Conservation (phyloP, 1,284 basidiomycete genomes). For the Leccinum solheimii region DNA sequence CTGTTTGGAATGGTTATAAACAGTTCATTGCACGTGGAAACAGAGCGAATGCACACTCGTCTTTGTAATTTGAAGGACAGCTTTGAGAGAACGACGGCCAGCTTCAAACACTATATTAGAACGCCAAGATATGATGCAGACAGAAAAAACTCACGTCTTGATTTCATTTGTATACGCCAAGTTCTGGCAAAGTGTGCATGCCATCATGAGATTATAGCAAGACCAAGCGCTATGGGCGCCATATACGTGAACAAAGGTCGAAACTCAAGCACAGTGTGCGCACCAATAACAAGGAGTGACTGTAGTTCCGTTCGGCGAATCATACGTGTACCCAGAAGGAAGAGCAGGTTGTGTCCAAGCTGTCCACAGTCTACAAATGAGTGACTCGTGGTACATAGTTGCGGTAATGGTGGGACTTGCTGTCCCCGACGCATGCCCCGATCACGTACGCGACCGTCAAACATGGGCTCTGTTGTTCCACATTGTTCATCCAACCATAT, state of each 20-base stretch:
- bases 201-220: constrained; percentile 35
- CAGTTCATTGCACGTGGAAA: background rate
- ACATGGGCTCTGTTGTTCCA: constrained; percentile 21
- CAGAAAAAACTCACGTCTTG: constrained; percentile 10
- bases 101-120: constrained; percentile 8
- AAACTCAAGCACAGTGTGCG: background rate
- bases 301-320: constrained; percentile 23
- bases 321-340: constrained; percentile 12
- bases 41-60: constrained; percentile 13
- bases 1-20: constrained; percentile 12
- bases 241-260: background rate
- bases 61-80: constrained; percentile 21
- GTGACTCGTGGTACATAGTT: background rate
- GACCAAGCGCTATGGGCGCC: constrained; percentile 30
- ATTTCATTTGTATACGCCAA: background rate
- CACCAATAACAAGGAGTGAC: constrained; percentile 32
- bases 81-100: constrained; percentile 25
- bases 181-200: constrained; percentile 29
- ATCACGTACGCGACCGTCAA: constrained; percentile 31
- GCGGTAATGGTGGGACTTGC: constrained; percentile 12
- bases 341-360: constrained; percentile 26
- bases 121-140: background rate
- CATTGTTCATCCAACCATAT: constrained; percentile 30
- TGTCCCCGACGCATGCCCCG: constrained; percentile 26
- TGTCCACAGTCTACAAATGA: constrained; percentile 7